A percentile compares a stretch with the other conserved stretches of the same genome.
These are phyloP conservation scores for Solioccasus polychromus DNA, from an alignment of 768 basidiomycete species.

Conservation along the genomic window DNA sequence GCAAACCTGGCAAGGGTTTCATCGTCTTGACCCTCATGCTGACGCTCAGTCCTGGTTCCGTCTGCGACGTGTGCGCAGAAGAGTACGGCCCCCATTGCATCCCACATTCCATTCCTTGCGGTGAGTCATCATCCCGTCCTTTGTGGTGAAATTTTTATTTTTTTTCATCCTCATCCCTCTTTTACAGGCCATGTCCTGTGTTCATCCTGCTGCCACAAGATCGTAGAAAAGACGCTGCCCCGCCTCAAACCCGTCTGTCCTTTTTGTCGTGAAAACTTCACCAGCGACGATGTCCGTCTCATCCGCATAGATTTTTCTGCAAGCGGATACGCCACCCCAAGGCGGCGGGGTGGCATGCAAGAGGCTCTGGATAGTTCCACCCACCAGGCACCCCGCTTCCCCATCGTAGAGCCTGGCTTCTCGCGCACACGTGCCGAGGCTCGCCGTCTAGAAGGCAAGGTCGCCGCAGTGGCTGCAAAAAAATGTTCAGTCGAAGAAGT, in stretches of 20 bases:
- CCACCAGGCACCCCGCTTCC: slow-evolving; percentile 45
- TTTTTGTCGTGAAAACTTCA: slow-evolving; percentile 79
- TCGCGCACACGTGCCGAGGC: slow-evolving; percentile 51
- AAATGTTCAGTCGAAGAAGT: slow-evolving; percentile 89
- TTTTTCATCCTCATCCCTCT: too few species aligned
- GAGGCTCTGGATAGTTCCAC: slow-evolving; percentile 41
- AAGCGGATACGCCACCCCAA: slow-evolving; percentile 67
- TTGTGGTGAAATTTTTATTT: slow-evolving; percentile 24
- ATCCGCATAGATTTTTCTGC: slow-evolving; percentile 76
- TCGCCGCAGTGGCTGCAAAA: slow-evolving; percentile 75
- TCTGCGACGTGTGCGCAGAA: slow-evolving; percentile 89
- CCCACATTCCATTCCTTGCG: slow-evolving; percentile 82
- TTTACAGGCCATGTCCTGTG: slow-evolving; percentile 75
- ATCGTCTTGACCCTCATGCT: slow-evolving; percentile 58
- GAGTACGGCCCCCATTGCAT: slow-evolving; percentile 73
- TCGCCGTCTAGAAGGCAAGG: slow-evolving; percentile 72
- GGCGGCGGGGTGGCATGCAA: slow-evolving; percentile 50
- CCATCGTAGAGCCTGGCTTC: slow-evolving; percentile 40
- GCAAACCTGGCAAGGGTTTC: slow-evolving; percentile 39
- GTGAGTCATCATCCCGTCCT: slow-evolving; percentile 38
- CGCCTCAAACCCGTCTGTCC: slow-evolving; percentile 75
- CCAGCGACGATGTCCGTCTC: slow-evolving; percentile 61
- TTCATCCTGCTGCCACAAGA: slow-evolving; percentile 71
- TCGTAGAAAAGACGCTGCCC: slow-evolving; percentile 75
- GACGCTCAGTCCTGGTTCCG: slow-evolving; percentile 76